Evolutionary conservation across 2,329 filamentous ascomycete species (phyloP), one percentile per base, ranked within the genome.

Genomic region (Cladophialophora psammophila): DNA sequence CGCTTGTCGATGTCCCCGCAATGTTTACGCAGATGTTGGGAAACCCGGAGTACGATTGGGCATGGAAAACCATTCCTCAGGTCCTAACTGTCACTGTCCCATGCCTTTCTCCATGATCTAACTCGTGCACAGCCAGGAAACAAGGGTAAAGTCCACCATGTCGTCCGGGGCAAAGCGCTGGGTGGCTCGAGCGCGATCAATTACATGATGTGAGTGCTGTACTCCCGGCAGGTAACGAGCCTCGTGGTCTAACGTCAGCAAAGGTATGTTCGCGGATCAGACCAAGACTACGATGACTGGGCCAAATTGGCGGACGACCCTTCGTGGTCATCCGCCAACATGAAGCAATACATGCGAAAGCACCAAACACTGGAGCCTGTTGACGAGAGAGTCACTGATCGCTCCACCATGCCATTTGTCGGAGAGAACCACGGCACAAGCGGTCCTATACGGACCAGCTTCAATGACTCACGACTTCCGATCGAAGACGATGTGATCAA

Each of bases 21-120:
- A 50, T 65, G 0, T 74, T 76, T 35, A 15, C 66, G 1, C 67
- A 72, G 31, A 71, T 74, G 65, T 66, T 76, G 13, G 74, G 74
- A 38, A 72, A 78, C 64, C 71, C 72, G 1, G 75, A 78, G 9
- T 79, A 76, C 60, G 78, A 79, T 66, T 79, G 77, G 77, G 64
- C 73, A 15, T 76, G 76, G 38, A 64, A 75, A 55, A 78, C 75
- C 32, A 71, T 66, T 9, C 72, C 74, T 4, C 79, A 80, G 63
- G 67, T 71, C 34, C 32, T 53, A 69, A 12, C 36, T 35, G 62
- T 20, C 67, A 64, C 45, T 35, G 69, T 50, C 64, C 55, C 13
- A 26, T 72, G 5, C 50, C 67, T 5, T 68, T 63, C 40, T 35
- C n/a, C 6, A 10, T 56, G 9, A 15, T 18, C 48, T 38, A 63